Conservation (phyloP, 192 early-diverging fungal species). For the Coemansia sp. region DNA sequence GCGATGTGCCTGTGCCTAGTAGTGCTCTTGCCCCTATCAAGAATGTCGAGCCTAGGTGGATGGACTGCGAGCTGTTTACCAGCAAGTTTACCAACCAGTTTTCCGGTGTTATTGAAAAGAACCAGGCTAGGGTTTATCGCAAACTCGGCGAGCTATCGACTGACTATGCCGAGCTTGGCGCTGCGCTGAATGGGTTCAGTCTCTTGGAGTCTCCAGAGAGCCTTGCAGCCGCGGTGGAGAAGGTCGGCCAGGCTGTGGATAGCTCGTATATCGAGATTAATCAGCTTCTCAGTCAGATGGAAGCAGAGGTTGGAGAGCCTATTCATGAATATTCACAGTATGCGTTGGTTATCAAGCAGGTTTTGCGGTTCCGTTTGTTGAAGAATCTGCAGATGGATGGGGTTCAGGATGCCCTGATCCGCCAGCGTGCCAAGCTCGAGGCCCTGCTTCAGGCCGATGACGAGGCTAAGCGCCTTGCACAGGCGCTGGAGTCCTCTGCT, state of each 20-base stretch:
- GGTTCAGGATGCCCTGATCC: constrained; percentile 70
- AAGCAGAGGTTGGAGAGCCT: constrained; percentile 79
- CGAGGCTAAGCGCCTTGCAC: constrained; percentile 72
- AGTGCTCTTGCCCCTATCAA: constrained; percentile 60
- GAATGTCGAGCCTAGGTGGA: constrained; percentile 81
- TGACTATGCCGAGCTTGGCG: constrained; percentile 87
- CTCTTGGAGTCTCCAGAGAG: constrained; percentile 69
- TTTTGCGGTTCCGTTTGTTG: constrained; percentile 81
- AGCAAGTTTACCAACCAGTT: constrained; percentile 84
- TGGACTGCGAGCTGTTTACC: constrained; percentile 91
- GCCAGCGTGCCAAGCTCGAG: constrained; percentile 69
- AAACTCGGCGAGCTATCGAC: constrained; percentile 72
- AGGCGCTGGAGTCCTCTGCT: constrained; percentile 57
- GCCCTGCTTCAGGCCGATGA: constrained; percentile 65
- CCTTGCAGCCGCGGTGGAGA: constrained; percentile 86
- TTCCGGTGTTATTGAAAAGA: constrained; percentile 68
- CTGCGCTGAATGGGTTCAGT: constrained; percentile 93
- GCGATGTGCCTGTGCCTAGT: constrained; percentile 58
- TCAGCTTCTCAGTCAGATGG: constrained; percentile 69
- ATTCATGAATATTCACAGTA: constrained; percentile 91
- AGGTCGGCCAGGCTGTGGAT: constrained; percentile 91
- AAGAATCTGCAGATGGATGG: constrained; percentile 85
- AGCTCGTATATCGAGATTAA: constrained; percentile 75
- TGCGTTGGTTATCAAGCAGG: constrained; percentile 81
- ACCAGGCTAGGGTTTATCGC: constrained; percentile 73